These are phyloP conservation scores for Paspalum notatum DNA, from an alignment of 176 grass and related monocot species.

Conservation along the genomic window DNA sequence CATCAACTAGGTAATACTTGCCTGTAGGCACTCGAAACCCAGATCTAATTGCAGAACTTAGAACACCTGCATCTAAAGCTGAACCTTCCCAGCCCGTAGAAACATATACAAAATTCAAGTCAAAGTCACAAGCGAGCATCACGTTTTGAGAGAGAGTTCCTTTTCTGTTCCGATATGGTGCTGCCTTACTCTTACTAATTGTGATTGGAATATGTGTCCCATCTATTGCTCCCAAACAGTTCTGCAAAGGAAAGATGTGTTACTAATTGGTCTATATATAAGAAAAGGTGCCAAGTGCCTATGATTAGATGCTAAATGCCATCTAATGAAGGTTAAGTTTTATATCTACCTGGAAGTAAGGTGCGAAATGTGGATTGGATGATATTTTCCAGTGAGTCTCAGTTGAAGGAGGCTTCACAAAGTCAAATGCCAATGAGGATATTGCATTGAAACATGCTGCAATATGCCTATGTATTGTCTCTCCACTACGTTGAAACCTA, in stretches of 20 bases:
- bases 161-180: neutral
- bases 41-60: neutral
- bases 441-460: neutral
- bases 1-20: conserved; percentile 12
- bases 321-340: no score
- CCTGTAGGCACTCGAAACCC: neutral
- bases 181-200: neutral
- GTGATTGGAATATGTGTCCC: neutral
- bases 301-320: no score
- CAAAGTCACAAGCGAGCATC: neutral
- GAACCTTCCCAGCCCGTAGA: neutral
- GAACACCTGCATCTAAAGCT: neutral
- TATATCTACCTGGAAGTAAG: neutral
- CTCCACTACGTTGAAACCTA: neutral
- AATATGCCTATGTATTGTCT: conserved; percentile 13
- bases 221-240: neutral
- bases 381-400: neutral
- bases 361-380: neutral
- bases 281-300: no score
- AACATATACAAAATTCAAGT: neutral
- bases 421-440: neutral
- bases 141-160: neutral
- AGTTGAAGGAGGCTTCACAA: neutral
- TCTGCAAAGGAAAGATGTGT: no score
- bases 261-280: no score